Evolutionary conservation across 83 land plant genomes (phyloP).

Genomic region (Picea abies): DNA sequence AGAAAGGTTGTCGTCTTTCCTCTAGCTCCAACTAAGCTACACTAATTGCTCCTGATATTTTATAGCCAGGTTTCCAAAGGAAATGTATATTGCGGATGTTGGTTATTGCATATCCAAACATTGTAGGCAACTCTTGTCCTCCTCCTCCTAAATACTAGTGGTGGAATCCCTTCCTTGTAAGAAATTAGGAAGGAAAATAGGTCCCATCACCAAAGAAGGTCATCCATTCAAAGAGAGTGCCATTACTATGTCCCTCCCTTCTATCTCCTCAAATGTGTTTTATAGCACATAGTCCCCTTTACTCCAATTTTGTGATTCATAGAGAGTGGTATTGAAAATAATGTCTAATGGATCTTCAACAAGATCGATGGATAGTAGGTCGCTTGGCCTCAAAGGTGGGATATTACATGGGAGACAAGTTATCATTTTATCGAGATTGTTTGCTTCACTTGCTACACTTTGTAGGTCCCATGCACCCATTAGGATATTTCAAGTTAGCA

Average conservation of each 20-base stretch:
- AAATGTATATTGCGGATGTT: conserved; percentile 47
- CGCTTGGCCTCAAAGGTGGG: not conserved
- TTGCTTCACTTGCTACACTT: not conserved
- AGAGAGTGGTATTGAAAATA: not conserved
- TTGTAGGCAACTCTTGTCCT: conserved; percentile 22
- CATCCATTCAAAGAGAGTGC: conserved; percentile 2
- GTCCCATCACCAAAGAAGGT: conserved; percentile 36
- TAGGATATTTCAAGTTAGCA: too few species aligned
- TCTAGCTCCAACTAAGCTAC: conserved; percentile 45
- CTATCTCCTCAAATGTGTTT: conserved; percentile 46
- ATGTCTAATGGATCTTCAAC: not conserved
- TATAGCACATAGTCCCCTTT: conserved; percentile 15
- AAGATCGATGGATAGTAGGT: not conserved
- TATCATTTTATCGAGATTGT: not conserved
- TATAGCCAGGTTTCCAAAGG: conserved; percentile 52
- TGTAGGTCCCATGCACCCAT: too few species aligned
- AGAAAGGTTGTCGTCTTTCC: conserved; percentile 29
- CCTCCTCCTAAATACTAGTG: conserved; percentile 27
- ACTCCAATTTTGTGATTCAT: not conserved
- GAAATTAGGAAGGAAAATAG: conserved; percentile 16
- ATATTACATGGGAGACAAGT: not conserved
- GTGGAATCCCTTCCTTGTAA: not conserved
- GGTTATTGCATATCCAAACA: conserved; percentile 51
- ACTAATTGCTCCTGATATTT: conserved; percentile 29
- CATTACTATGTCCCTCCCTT: conserved; percentile 24